A percentile compares a stretch with the other conserved stretches of the same genome.
Conservation (phyloP, 768 basidiomycete species). For the Rhodosporidiobolus odoratus region DNA sequence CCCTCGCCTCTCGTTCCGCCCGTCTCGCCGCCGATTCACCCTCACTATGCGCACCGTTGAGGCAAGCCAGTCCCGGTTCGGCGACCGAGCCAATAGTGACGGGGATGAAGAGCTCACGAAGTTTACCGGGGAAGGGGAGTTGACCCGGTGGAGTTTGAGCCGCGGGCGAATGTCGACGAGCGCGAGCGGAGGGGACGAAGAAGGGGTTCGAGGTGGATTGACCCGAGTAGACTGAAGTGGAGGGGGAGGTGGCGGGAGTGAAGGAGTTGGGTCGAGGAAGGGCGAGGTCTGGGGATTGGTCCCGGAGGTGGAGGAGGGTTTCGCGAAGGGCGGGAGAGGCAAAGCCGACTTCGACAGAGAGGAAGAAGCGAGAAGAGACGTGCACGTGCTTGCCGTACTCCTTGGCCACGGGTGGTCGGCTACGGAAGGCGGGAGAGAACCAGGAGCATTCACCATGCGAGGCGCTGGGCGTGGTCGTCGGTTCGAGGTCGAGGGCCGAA, state of each 20-base stretch:
- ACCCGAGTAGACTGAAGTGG: conserved; percentile 28
- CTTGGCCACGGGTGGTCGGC: conserved; percentile 30
- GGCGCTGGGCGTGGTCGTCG: conserved; percentile 30
- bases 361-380: conserved; percentile 41
- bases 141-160: background rate
- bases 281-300: conserved; percentile 34
- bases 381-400: conserved; percentile 40
- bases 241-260: conserved; percentile 28
- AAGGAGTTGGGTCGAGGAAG: conserved; percentile 38
- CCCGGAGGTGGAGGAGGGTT: conserved; percentile 24
- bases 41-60: conserved; percentile 10
- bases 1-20: conserved; percentile 32
- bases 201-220: conserved; percentile 38
- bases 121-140: conserved; percentile 42
- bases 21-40: conserved; percentile 27
- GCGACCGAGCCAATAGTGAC: conserved; percentile 43
- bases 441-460: conserved; percentile 42
- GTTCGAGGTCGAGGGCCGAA: conserved; percentile 39
- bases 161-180: background rate
- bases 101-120: conserved; percentile 42
- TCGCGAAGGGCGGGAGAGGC: conserved; percentile 34
- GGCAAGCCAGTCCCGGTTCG: conserved; percentile 39
- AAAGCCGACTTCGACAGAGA: conserved; percentile 43
- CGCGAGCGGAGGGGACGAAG: conserved; percentile 18
- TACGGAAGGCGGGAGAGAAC: conserved; percentile 41